Evolutionary conservation across 345 rosid genomes (phyloP).

Genomic region (Salix brachista): DNA sequence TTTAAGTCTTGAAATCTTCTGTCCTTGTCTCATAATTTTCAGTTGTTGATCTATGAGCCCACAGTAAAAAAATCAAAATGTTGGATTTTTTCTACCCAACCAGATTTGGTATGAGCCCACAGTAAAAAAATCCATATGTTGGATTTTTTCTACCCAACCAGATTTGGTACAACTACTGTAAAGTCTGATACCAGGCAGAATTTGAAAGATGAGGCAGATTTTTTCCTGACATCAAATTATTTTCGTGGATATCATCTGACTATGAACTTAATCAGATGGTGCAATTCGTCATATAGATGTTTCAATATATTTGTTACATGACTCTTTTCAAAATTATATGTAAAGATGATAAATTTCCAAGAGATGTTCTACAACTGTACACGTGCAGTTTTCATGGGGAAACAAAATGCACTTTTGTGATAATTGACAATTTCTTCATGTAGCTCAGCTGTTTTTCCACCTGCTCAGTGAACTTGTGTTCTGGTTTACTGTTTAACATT

Average conservation of each 20-base stretch:
- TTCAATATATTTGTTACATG: too few relatives aligned
- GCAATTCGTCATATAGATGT: too few relatives aligned
- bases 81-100: too few relatives aligned
- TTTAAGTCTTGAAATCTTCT: background rate
- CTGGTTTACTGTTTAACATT: background rate
- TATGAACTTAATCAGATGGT: background rate
- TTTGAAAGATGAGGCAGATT: background rate
- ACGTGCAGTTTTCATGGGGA: background rate
- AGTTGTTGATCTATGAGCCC: background rate
- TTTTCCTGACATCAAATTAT: background rate
- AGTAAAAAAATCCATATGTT: background rate
- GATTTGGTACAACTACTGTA: background rate
- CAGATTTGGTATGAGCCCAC: too few relatives aligned
- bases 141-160: background rate
- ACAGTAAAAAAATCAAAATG: background rate
- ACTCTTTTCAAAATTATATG: background rate
- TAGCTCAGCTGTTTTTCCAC: background rate
- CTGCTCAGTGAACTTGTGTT: background rate
- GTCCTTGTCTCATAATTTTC: background rate
- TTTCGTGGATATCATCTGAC: background rate
- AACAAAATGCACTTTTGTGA: background rate
- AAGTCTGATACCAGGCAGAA: background rate
- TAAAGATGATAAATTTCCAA: background rate
- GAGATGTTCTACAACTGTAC: background rate
- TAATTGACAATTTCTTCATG: background rate